Evolutionary conservation across 768 basidiomycete species (phyloP).

Genomic region (Suillus luteus): DNA sequence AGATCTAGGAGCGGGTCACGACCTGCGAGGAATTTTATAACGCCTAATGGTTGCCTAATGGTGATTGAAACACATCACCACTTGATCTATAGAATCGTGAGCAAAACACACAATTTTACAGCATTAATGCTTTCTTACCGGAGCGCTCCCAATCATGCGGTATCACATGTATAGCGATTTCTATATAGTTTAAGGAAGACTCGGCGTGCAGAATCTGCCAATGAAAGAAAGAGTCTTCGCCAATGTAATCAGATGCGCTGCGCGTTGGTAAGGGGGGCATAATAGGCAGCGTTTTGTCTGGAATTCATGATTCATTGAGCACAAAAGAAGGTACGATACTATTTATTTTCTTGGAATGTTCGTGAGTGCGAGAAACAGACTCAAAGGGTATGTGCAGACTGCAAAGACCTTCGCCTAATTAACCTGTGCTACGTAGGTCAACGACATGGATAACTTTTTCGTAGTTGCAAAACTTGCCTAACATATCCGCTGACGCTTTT

Average conservation of each 20-base stretch:
- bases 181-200: not conserved
- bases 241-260: not conserved
- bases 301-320: slow-evolving; percentile 27
- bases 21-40: not conserved
- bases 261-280: not conserved
- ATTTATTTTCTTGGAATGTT: slow-evolving; percentile 31
- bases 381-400: slow-evolving; percentile 31
- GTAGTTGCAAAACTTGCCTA: slow-evolving; percentile 32
- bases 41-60: not conserved
- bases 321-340: slow-evolving; percentile 32
- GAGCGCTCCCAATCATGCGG: not conserved
- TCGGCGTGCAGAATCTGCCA: not conserved
- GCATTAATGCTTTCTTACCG: not conserved
- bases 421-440: slow-evolving; percentile 22
- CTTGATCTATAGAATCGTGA: not conserved
- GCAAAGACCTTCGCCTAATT: slow-evolving; percentile 16
- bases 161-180: not conserved
- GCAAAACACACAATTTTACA: not conserved
- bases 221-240: not conserved
- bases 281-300: slow-evolving; percentile 5
- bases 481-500: slow-evolving; percentile 43
- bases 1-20: not conserved
- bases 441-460: slow-evolving; percentile 2
- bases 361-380: slow-evolving; percentile 22
- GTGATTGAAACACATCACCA: not conserved